Evolutionary conservation across 163 green algal species (phyloP).

Genomic region (Volvox carteri): DNA sequence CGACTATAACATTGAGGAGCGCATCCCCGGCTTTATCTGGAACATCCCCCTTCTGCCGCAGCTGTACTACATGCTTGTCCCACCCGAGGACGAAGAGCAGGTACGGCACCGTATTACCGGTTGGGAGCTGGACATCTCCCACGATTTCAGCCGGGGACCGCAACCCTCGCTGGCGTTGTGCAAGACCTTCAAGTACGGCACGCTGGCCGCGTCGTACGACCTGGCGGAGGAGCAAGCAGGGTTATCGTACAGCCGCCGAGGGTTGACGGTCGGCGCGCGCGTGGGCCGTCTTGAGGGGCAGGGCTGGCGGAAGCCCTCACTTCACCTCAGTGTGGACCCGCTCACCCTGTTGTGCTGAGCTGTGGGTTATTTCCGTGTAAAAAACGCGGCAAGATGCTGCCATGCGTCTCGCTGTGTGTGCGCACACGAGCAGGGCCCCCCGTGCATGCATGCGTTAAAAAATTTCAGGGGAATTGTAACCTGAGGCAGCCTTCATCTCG

Average conservation of each 20-base stretch:
- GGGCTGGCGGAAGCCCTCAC: slow-evolving; percentile 52
- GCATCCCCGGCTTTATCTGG: slow-evolving; percentile 68
- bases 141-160: slow-evolving; percentile 46
- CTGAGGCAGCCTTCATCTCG: too few relatives aligned
- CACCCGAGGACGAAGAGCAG: slow-evolving; percentile 67
- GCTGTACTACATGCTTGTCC: slow-evolving; percentile 68
- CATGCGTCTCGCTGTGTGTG: too few relatives aligned
- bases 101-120: slow-evolving; percentile 64
- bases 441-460: too few relatives aligned
- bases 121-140: slow-evolving; percentile 61
- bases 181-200: slow-evolving; percentile 57
- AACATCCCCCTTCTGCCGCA: slow-evolving; percentile 56
- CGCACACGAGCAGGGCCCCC: too few relatives aligned
- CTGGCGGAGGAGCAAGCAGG: neutral
- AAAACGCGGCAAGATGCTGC: too few relatives aligned
- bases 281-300: slow-evolving; percentile 38
- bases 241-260: slow-evolving; percentile 4
- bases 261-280: slow-evolving; percentile 40
- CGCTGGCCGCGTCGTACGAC: slow-evolving; percentile 51
- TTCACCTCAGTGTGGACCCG: slow-evolving; percentile 56
- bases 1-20: slow-evolving; percentile 55
- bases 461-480: too few relatives aligned
- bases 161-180: slow-evolving; percentile 40
- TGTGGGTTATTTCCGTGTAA: neutral
- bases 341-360: slow-evolving; percentile 51